phyloP scores from a whole-genome alignment of 495 filamentous ascomycete species.

The Xeromyces bisporus region DNA sequence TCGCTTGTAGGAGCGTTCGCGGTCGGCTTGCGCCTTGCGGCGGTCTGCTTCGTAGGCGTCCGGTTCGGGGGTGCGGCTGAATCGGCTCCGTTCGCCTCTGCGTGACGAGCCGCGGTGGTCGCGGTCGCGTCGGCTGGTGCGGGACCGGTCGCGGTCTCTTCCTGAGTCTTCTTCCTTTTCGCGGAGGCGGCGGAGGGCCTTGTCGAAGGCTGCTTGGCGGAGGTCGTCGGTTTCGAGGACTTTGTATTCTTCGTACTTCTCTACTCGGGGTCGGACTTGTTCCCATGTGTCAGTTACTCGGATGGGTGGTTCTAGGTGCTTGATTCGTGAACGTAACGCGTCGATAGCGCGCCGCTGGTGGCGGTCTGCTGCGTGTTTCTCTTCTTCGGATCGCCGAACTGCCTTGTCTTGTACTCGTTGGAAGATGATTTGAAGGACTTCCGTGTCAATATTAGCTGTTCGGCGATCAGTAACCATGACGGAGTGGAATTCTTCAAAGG shows the following conservation, averaged over 20 bases:
- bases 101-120: conserved; percentile 29
- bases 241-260: conserved; percentile 66
- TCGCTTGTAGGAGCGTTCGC: conserved; percentile 76
- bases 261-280: conserved; percentile 57
- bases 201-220: conserved; percentile 76
- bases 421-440: conserved; percentile 63
- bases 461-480: conserved; percentile 68
- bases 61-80: conserved; percentile 63
- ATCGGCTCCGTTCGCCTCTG: conserved; percentile 37
- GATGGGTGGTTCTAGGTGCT: conserved; percentile 80
- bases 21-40: conserved; percentile 68
- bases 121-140: conserved; percentile 23
- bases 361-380: conserved; percentile 66
- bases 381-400: conserved; percentile 60
- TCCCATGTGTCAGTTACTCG: conserved; percentile 68
- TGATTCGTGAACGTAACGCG: conserved; percentile 69
- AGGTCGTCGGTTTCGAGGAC: conserved; percentile 67
- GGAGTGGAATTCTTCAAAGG: conserved; percentile 67
- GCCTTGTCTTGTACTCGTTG: conserved; percentile 71
- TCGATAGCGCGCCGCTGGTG: conserved; percentile 76
- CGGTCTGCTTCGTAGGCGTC: conserved; percentile 83
- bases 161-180: conserved; percentile 82
- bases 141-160: conserved; percentile 51
- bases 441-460: conserved; percentile 64
- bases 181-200: conserved; percentile 71